Percentiles rank a stretch among this genome's conserved stretches.
phyloP scores from a whole-genome alignment of 148 eudicot genomes.

The Arbutus unedo region DNA sequence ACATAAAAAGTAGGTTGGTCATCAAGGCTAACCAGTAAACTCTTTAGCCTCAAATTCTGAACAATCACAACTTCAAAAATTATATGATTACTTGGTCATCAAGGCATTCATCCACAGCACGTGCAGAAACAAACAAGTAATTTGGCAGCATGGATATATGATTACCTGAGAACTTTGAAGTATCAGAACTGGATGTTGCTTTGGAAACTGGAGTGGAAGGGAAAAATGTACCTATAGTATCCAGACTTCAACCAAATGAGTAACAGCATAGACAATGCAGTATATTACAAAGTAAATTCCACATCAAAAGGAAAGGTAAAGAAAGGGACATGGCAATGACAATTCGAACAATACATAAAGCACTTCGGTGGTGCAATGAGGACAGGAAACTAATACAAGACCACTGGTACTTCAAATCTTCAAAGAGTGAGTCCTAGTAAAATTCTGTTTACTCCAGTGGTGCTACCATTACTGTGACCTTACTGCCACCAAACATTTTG shows the following conservation, averaged over 20 bases:
- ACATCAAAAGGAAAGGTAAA: background rate
- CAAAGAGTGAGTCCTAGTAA: background rate
- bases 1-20: background rate
- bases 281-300: background rate
- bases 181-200: slow-evolving; percentile 63
- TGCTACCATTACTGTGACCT: background rate
- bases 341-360: background rate
- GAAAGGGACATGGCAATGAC: background rate
- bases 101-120: background rate
- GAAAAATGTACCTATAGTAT: slow-evolving; percentile 66
- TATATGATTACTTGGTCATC: background rate
- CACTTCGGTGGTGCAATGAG: too few relatives aligned
- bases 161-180: slow-evolving; percentile 89
- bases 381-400: background rate
- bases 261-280: background rate
- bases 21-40: background rate
- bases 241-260: background rate
- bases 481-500: background rate
- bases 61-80: background rate
- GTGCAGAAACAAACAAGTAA: background rate
- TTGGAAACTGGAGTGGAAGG: slow-evolving; percentile 77
- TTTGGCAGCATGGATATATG: background rate
- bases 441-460: background rate
- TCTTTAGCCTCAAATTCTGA: background rate
- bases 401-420: background rate